Base-by-base conservation (phyloP, 2,329 filamentous ascomycete species). In the Fusarium torreyae region DNA sequence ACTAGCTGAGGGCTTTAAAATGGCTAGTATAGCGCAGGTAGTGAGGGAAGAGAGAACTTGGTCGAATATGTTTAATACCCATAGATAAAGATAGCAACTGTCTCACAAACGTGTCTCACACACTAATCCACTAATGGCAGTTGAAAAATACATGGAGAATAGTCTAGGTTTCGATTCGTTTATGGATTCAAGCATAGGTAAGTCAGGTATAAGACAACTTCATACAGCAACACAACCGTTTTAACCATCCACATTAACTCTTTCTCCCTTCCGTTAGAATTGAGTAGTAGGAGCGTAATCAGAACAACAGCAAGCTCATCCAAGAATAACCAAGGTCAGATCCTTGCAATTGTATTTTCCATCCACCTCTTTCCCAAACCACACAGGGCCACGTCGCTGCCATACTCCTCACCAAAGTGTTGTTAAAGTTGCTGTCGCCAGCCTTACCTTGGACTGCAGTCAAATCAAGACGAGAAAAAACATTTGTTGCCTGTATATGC, bases 391-490 rank as follows among this genome's bases (percentile, higher is more conserved):
- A 58, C 61, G 39, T 45, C 57, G 46, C 51, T 69, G 34, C 34
- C 31, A 63, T 31, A 31, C 28, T 53, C 40, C 22, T 18, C 31
- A 5, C 36, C 49, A 54, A 40, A 46, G 38, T 24, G 45, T 42
- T 36, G 34, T 26, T 34, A 55, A 31, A 22, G 26, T 20, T 52
- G 40, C 48, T 53, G 20, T 51, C 60, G 70, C 45, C 38, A 60
- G 72, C 72, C 72, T 45, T 66, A 34, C 38, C 63, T 69, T 70
- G 39, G 38, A 28, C 34, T 18, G 43, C 40, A 43, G 43, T 43
- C 59, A 51, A 56, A 57, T 57, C 26, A 36, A 48, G 24, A 36
- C 53, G 26, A 48, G 57, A 40, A 55, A 26, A 52, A 39, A 38
- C 57, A 49, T 20, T 56, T 54, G 28, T 51, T 60, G 59, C 56